phyloP scores from a whole-genome alignment of 768 basidiomycete species.

The Lenzites betulinus region DNA sequence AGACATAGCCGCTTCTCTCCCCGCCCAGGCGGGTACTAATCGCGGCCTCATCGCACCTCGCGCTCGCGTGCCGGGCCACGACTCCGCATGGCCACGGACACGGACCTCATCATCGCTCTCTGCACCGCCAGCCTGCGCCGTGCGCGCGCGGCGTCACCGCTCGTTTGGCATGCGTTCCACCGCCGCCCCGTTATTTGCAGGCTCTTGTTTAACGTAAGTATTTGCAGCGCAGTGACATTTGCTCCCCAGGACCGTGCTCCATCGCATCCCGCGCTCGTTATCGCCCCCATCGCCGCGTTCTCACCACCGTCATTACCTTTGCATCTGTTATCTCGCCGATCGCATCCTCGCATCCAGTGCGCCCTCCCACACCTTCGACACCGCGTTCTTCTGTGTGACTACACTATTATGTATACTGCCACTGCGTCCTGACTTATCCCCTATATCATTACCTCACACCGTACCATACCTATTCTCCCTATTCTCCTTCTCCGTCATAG shows the following conservation, averaged over 20 bases:
- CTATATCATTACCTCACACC: conserved; percentile 20
- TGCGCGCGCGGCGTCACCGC: conserved; percentile 3
- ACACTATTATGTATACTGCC: conserved; percentile 22
- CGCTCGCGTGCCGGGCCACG: conserved; percentile 13
- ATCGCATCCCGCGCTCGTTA: conserved; percentile 18
- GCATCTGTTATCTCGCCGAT: conserved; percentile 15
- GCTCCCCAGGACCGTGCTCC: conserved; percentile 5
- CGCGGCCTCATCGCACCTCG: conserved; percentile 21
- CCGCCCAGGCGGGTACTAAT: conserved; percentile 17
- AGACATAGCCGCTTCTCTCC: conserved; percentile 21
- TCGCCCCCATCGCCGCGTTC: conserved; percentile 20
- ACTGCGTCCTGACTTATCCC: conserved; percentile 17
- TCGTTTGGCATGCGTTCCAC: conserved; percentile 12
- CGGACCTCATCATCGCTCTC: conserved; percentile 4
- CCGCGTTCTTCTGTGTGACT: conserved; percentile 8
- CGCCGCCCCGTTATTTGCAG: conserved; percentile 19
- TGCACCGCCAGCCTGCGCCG: background rate
- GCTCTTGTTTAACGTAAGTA: conserved; percentile 14
- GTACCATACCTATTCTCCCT: conserved; percentile 12
- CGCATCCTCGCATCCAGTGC: conserved; percentile 2
- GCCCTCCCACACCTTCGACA: conserved; percentile 8
- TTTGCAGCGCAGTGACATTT: conserved; percentile 13
- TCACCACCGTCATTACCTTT: conserved; percentile 18
- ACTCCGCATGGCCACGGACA: conserved; percentile 4
- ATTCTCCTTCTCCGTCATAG: background rate